phyloP scores from a whole-genome alignment of 768 basidiomycete species.

The Tricholoma bakamatsutake region DNA sequence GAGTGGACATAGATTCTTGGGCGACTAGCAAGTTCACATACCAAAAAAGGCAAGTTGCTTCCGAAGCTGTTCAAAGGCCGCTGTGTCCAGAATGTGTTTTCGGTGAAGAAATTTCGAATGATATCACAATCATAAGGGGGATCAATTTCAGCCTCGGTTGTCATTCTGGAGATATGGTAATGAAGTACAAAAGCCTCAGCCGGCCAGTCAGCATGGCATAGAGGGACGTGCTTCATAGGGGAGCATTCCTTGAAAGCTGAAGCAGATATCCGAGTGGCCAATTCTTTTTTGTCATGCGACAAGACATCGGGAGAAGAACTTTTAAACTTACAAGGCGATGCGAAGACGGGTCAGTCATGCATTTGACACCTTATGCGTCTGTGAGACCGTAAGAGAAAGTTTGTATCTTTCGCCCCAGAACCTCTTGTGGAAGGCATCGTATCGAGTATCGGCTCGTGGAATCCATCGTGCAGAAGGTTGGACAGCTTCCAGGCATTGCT shows the following conservation, averaged over 20 bases:
- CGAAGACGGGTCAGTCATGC: neutral
- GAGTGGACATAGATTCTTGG: neutral
- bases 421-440: neutral
- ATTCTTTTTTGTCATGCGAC: neutral
- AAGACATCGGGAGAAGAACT: neutral
- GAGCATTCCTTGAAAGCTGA: neutral
- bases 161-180: neutral
- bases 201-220: neutral
- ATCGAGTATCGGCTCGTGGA: neutral
- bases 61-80: neutral
- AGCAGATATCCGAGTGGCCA: neutral
- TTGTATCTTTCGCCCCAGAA: neutral
- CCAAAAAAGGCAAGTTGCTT: neutral
- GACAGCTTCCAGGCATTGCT: neutral
- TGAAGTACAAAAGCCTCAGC: neutral
- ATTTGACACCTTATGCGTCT: neutral
- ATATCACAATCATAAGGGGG: neutral
- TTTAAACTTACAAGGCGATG: neutral
- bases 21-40: neutral
- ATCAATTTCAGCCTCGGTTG: neutral
- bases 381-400: neutral
- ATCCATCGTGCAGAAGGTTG: neutral
- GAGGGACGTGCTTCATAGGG: neutral
- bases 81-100: too few relatives aligned
- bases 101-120: neutral